Evolutionary conservation across 768 basidiomycete genomes (phyloP), one percentile per base, ranked within the genome.

Genomic region (Suillus fuscotomentosus): DNA sequence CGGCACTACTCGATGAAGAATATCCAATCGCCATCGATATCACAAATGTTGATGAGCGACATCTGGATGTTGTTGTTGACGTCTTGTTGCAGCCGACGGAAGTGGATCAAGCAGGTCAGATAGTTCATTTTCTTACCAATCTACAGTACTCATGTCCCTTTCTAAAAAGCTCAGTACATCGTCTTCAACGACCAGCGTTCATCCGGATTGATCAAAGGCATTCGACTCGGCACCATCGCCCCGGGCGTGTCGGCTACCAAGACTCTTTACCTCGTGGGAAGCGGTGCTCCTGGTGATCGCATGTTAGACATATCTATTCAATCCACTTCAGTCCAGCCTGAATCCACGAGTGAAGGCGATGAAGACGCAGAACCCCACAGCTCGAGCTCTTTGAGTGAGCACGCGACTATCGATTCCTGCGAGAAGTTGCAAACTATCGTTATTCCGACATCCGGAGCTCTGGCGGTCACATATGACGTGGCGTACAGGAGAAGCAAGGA

Each of bases 231-330:
- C 15, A 72, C 76, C 2, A 73, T 97, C 22, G 67, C 78, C 1
- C 86, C 91, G 0, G 88, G 89, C 2, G 81, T 79, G 1, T 84
- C 79, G 42, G 79, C 79, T 3, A 67, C 81, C 56, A 93, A 90
- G 73, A 88, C 86, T 10, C 71, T 98, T 43, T 79, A 82, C 69
- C 78, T 97, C 42, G 75, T 80, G 47, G 87, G 84, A 68, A 79
- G 81, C 0, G 89, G 92, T 15, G 83, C 82, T 1, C 78, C 84
- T 1, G 92, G 91, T 2, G 86, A 91, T 60, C 84, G 94, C 51
- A 82, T 87, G 51, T 75, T 97, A 61, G 95, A 97, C 71, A 79
- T 97, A 42, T 95, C 94, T 0, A 78, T 96, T 42, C 89, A 88
- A 63, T 89, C 92, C 10, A 80, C 79, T 27, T 71, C 82, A 31